Base-by-base conservation (phyloP, 2,329 filamentous ascomycete species). In the Epicoccum sorghinum region DNA sequence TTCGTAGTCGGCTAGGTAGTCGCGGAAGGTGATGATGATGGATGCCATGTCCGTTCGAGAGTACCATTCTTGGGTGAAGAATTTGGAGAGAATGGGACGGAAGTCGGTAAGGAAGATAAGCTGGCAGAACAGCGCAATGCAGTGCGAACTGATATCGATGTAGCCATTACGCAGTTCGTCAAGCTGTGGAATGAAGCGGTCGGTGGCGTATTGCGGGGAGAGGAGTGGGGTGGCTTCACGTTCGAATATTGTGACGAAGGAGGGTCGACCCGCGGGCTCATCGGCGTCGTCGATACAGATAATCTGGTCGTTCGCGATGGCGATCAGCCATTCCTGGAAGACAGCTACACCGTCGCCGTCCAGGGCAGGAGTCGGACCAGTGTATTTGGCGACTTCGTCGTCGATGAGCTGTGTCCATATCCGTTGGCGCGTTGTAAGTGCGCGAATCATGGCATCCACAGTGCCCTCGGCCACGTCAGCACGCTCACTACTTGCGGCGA, bases 231-330 rank as follows among this genome's bases (percentile, higher is more conserved):
- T 89, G 70, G 96, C 89, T 68, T 95, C 91, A 64, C 88, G 86
- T 64, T 87, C 87, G 84, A 97, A 97, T 67, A 89, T 88, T 4
- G 90, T 88, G 44, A 98, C 83, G 78, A 97, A 97, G 27, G 89
- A 90, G 24, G 89, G 80, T 29, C 89, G 86, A 55, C 85, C 86
- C 47, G 87, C 59, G 18, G 53, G 44, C 25, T 71, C 86, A 70
- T 83, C 78, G 33, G 74, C 73, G 49, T 98, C 96, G 74, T 98
- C 95, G 68, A 99, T 96, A 75, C 92, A 97, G 52, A 93, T 93
- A 72, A 99, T 98, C 75, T 99, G 95, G 77, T 99, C 95, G 78
- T 99, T 99, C 64, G 96, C 95, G 52, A 96, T 91, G 40, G 95
- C 93, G 47, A 99, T 87, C 51, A 99, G 88, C 92, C 93, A 99